Conservation (phyloP, 331 rosid species). For the Acacia concinna region DNA sequence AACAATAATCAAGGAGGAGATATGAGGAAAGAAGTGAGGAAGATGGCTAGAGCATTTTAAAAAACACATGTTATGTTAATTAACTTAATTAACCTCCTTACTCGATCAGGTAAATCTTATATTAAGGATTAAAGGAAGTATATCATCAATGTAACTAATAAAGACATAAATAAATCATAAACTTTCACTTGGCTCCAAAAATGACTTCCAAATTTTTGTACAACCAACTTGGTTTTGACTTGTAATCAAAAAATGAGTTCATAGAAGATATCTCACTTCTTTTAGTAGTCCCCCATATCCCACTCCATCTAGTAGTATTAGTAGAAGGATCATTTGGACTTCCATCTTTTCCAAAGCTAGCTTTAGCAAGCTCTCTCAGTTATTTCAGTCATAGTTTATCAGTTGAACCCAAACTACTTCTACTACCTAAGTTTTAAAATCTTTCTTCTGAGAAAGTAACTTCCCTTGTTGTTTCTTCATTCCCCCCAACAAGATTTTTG, state of each 20-base stretch:
- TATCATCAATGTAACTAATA: neutral
- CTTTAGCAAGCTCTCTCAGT: constrained; percentile 63
- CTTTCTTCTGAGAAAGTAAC: constrained; percentile 33
- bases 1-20: too few species aligned
- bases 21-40: fast-evolving
- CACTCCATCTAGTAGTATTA: constrained; percentile 59
- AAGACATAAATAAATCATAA: neutral
- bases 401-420: constrained; percentile 48
- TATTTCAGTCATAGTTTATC: constrained; percentile 72
- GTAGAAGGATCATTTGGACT: constrained; percentile 68
- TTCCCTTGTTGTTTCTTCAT: constrained; percentile 31
- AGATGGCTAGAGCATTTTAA: too few species aligned
- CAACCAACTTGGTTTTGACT: constrained; percentile 55
- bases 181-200: constrained; percentile 78
- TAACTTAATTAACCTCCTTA: too few species aligned
- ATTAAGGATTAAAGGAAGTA: too few species aligned
- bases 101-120: too few species aligned
- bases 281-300: constrained; percentile 59
- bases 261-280: constrained; percentile 65
- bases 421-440: constrained; percentile 32
- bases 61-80: too few species aligned
- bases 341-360: constrained; percentile 74
- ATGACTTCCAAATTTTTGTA: constrained; percentile 83
- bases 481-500: constrained; percentile 29
- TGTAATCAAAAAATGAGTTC: constrained; percentile 41